A percentile compares a stretch with the other conserved stretches of the same genome.
phyloP scores from a whole-genome alignment of 768 basidiomycete genomes.

The Termitomyces sp. region DNA sequence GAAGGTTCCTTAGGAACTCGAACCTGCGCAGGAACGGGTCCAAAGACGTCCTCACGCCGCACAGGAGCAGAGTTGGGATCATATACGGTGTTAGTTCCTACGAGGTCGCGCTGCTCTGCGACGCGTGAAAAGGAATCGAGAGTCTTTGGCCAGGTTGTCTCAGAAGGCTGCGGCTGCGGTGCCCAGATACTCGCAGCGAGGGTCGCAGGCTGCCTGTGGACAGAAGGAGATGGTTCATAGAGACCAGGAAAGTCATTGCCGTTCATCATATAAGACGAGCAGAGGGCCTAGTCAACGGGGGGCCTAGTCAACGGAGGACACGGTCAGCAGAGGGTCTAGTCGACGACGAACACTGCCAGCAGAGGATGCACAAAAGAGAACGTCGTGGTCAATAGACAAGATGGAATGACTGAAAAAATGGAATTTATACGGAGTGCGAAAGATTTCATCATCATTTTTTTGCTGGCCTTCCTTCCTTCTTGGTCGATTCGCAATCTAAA shows the following conservation, averaged over 20 bases:
- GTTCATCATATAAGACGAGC: slow-evolving; percentile 13
- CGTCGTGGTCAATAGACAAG: slow-evolving; percentile 40
- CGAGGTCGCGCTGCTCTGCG: slow-evolving; percentile 37
- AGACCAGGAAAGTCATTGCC: slow-evolving; percentile 26
- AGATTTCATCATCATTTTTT: not conserved
- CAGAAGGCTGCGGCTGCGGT: slow-evolving; percentile 67
- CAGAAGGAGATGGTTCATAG: slow-evolving; percentile 31
- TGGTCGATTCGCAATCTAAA: slow-evolving; percentile 15
- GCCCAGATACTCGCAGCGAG: slow-evolving; percentile 72
- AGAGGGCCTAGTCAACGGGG: not conserved
- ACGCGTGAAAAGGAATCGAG: slow-evolving; percentile 56
- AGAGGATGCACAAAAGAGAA: not conserved
- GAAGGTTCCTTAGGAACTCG: slow-evolving; percentile 5
- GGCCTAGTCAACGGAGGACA: not conserved
- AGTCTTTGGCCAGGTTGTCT: slow-evolving; percentile 62
- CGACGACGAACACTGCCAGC: not conserved
- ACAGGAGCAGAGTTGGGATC: slow-evolving; percentile 16
- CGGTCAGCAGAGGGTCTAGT: not conserved
- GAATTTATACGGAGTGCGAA: slow-evolving; percentile 24
- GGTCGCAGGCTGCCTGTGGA: slow-evolving; percentile 28
- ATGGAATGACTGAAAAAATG: slow-evolving; percentile 14
- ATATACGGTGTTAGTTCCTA: slow-evolving; percentile 8
- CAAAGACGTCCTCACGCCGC: slow-evolving; percentile 62
- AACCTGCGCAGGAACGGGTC: slow-evolving; percentile 31
- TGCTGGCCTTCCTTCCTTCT: slow-evolving; percentile 5